Evolutionary conservation across 352 stramenopile genomes (phyloP).

Genomic region (Globisporangium abappressorium): DNA sequence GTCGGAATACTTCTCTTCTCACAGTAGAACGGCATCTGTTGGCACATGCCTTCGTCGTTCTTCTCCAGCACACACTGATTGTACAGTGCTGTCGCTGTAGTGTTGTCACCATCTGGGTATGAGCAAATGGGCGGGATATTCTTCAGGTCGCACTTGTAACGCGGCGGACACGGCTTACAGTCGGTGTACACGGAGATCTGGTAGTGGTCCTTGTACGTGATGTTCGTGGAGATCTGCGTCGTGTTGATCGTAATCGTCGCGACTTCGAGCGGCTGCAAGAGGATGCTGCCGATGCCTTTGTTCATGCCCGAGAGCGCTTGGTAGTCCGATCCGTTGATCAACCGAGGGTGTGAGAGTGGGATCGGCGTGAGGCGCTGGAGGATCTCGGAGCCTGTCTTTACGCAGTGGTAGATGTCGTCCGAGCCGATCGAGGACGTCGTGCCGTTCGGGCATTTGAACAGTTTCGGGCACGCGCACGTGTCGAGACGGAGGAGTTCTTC

Average conservation of each 20-base stretch:
- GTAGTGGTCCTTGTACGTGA: slow-evolving; percentile 97
- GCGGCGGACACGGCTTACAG: slow-evolving; percentile 94
- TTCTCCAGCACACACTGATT: slow-evolving; percentile 41
- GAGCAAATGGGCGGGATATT: slow-evolving; percentile 45
- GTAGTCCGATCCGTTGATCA: slow-evolving; percentile 66
- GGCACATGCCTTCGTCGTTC: slow-evolving; percentile 40
- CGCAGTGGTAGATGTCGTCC: slow-evolving; percentile 84
- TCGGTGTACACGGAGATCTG: slow-evolving; percentile 92
- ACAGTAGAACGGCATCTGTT: slow-evolving; percentile 68
- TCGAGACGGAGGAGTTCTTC: slow-evolving; percentile 76
- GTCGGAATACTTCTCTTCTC: slow-evolving; percentile 29
- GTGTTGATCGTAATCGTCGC: slow-evolving; percentile 93
- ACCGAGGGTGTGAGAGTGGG: slow-evolving; percentile 43
- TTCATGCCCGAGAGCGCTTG: slow-evolving; percentile 68
- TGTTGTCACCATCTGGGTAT: slow-evolving; percentile 62
- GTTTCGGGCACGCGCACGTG: slow-evolving; percentile 90
- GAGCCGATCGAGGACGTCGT: slow-evolving; percentile 73
- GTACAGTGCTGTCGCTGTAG: slow-evolving; percentile 37
- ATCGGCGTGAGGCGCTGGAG: slow-evolving; percentile 86
- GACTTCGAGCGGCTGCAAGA: slow-evolving; percentile 89
- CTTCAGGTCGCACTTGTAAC: slow-evolving; percentile 86
- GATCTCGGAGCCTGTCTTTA: slow-evolving; percentile 89
- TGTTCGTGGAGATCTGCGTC: slow-evolving; percentile 84
- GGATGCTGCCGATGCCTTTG: slow-evolving; percentile 57
- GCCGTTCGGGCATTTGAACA: slow-evolving; percentile 95